A percentile compares a stretch with the other conserved stretches of the same genome.
Evolutionary conservation across 257 asterid genomes (phyloP).

Genomic region (Datura wrightii): DNA sequence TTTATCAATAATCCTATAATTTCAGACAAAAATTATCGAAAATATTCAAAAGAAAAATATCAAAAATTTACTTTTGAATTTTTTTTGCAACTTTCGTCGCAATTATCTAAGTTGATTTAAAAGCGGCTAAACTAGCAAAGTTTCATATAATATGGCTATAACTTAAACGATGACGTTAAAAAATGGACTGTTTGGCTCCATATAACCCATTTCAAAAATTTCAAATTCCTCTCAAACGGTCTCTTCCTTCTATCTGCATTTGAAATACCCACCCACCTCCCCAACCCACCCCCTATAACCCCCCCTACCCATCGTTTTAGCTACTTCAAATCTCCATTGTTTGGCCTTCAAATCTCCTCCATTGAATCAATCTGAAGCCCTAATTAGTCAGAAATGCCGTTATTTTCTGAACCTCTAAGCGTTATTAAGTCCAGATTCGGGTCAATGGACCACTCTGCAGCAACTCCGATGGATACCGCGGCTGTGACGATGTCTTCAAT

Average conservation of each 20-base stretch:
- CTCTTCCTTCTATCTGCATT: neutral
- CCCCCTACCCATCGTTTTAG: neutral
- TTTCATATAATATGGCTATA: neutral
- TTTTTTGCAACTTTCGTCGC: too few relatives aligned
- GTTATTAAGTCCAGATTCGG: constrained; percentile 71
- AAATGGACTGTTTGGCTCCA: neutral
- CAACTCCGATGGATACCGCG: constrained; percentile 43
- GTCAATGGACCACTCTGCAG: constrained; percentile 41
- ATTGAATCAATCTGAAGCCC: constrained; percentile 4
- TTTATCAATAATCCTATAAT: too few relatives aligned
- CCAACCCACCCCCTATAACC: neutral
- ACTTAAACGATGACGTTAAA: neutral
- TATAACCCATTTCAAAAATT: constrained; percentile 29
- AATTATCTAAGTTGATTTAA: neutral
- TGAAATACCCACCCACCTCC: neutral
- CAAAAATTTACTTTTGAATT: too few relatives aligned
- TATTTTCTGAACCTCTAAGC: constrained; percentile 60
- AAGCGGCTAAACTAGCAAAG: neutral
- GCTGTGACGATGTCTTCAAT: constrained; percentile 39
- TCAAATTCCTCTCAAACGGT: constrained; percentile 30
- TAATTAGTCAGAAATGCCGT: constrained; percentile 51
- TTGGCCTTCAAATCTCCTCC: neutral
- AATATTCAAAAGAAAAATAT: too few relatives aligned
- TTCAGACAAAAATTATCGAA: too few relatives aligned
- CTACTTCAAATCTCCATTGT: neutral